Evolutionary conservation across 345 rosid genomes (phyloP), one percentile per base, ranked within the genome.

Genomic region (Streptanthus diversifolius): DNA sequence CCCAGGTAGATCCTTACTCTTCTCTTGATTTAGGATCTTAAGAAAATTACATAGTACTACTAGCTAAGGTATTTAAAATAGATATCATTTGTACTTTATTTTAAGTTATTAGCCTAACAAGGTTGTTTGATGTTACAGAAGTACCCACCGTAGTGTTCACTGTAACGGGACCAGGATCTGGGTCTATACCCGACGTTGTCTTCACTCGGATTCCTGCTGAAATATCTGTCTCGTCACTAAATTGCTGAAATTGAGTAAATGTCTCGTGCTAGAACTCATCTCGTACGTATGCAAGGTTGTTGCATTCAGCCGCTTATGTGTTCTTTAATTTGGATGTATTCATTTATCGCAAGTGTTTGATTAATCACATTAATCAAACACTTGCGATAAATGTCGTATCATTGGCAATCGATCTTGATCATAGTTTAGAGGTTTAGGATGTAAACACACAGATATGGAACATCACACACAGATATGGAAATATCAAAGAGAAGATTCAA

Each of bases 141-240:
- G 8, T 4, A 7, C 52, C 63, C 14, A 68, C 72, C 18, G 29
- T 68, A 39, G 12, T 27, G 19, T 68, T 68, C 52, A 53, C 27
- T 1, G 63, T 68, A 27, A 68, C 18, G 13, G 63, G 72, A 39
- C 72, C 40, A 39, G 39, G 71, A 37, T 67, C 51, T 15, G 71
- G 51, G 18, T 67, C 49, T 27, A 67, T 53, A 68, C 72, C 72
- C 5, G 13, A 53, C 7, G 72, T 68, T 43, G 29, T 3, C 30
- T 54, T 68, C 41, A 54, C 30, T 41, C 53, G 72, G n/a, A 40
- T 37, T 19, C 63, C 53, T 54, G 13, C 63, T 40, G 41, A 54
- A 54, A 30, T 40, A 1, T 19, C 36, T 1, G 13, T 25, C 8
- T 25, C 62, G 5, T 64, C n/a, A n/a, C n/a, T n/a, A n/a, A n/a